A percentile compares a stretch with the other conserved stretches of the same genome.
Evolutionary conservation across 768 basidiomycete genomes (phyloP).

Genomic region (Tulasnella sp.): DNA sequence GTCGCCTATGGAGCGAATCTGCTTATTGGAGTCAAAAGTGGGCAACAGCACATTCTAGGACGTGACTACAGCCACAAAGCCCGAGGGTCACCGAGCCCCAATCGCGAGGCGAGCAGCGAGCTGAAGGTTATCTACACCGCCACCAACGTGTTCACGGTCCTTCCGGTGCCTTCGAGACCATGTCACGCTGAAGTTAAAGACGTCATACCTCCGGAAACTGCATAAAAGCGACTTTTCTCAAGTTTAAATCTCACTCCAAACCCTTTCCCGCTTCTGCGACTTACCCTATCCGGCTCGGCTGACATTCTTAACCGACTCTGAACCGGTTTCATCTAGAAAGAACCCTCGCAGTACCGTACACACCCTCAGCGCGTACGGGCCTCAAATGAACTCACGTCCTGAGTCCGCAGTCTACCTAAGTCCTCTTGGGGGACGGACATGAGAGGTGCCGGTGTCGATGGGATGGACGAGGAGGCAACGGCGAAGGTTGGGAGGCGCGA

Average conservation of each 20-base stretch:
- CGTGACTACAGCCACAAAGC: not conserved
- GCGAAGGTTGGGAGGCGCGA: not conserved
- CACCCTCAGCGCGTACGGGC: not conserved
- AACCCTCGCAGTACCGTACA: too few relatives aligned
- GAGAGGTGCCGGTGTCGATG: not conserved
- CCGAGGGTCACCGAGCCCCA: not conserved
- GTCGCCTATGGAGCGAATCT: not conserved
- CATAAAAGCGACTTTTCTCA: not conserved
- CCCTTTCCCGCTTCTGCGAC: not conserved
- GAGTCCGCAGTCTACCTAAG: not conserved
- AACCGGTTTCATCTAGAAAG: not conserved
- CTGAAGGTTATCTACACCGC: not conserved
- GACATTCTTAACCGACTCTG: not conserved
- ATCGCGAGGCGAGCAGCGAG: not conserved
- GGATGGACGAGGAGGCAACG: not conserved
- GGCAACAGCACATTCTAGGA: not conserved
- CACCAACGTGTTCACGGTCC: not conserved
- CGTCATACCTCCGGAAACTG: not conserved
- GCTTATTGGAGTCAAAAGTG: not conserved
- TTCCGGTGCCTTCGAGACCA: not conserved
- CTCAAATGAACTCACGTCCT: not conserved
- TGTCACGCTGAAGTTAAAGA: not conserved
- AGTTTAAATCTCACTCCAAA: not conserved
- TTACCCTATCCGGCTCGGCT: not conserved
- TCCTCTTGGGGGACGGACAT: not conserved